Evolutionary conservation across 2,329 filamentous ascomycete species (phyloP).

Genomic region (Fusarium setosum): DNA sequence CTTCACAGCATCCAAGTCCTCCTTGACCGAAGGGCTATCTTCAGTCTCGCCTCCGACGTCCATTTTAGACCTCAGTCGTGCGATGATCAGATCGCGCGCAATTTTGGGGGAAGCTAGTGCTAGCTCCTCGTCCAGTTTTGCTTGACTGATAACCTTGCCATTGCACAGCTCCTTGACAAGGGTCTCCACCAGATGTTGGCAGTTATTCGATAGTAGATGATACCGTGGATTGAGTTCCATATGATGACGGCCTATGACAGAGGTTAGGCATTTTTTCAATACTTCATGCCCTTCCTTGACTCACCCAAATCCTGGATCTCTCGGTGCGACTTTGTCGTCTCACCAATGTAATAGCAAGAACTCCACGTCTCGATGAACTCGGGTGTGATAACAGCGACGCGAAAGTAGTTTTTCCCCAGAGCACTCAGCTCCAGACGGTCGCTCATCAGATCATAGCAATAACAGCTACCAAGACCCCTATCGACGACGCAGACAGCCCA

Average conservation of each 20-base stretch:
- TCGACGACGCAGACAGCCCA: conserved; percentile 42
- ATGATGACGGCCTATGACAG: conserved; percentile 21
- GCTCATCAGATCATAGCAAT: conserved; percentile 43
- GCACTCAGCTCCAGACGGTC: conserved; percentile 38
- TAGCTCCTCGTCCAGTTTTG: conserved; percentile 39
- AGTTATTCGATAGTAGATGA: conserved; percentile 37
- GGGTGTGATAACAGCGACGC: conserved; percentile 26
- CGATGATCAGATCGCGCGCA: conserved; percentile 37
- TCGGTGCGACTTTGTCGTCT: conserved; percentile 40
- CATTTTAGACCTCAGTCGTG: conserved; percentile 31
- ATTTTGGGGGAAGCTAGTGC: conserved; percentile 35
- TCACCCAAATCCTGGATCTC: conserved; percentile 38
- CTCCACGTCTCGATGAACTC: conserved; percentile 41
- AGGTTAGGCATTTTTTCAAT: neutral
- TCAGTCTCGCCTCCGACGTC: conserved; percentile 31
- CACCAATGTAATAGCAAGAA: conserved; percentile 41
- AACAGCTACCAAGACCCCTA: conserved; percentile 29
- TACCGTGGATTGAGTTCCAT: conserved; percentile 31
- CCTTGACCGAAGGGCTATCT: conserved; percentile 35
- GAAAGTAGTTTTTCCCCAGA: conserved; percentile 40
- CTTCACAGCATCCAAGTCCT: conserved; percentile 33
- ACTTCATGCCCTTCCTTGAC: neutral
- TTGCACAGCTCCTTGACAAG: conserved; percentile 42
- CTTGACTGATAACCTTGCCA: conserved; percentile 40
- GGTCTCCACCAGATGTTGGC: conserved; percentile 38